Conservation (phyloP, 805 yeast species). For the Candida multigemmis region DNA sequence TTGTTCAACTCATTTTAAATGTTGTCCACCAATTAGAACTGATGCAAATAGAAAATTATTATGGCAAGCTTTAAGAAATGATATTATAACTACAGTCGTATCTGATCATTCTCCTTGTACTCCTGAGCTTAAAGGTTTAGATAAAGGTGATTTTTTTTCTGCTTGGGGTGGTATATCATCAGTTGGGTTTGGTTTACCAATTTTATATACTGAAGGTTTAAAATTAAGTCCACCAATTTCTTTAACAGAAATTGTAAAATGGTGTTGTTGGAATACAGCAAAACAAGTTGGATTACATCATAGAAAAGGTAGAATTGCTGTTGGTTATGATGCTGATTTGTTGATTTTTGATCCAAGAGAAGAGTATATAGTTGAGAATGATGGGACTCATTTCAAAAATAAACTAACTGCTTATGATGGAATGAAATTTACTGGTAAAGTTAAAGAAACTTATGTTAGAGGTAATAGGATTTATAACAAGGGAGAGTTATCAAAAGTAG, state of each 20-base stretch:
- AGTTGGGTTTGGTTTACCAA: conserved; percentile 83
- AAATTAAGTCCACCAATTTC: conserved; percentile 42
- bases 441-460: conserved; percentile 70
- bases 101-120: conserved; percentile 97
- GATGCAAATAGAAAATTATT: conserved; percentile 60
- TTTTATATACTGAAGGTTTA: conserved; percentile 66
- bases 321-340: conserved; percentile 85
- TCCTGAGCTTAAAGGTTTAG: conserved; percentile 76
- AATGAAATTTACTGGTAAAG: conserved; percentile 56
- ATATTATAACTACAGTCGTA: conserved; percentile 73
- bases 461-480: conserved; percentile 61
- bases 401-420: conserved; percentile 86
- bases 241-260: conserved; percentile 55
- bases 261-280: conserved; percentile 84
- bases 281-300: conserved; percentile 71
- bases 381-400: conserved; percentile 65
- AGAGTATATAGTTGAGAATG: conserved; percentile 41
- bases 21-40: conserved; percentile 90
- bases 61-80: conserved; percentile 69
- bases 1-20: conserved; percentile 77
- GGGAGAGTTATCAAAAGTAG: conserved; percentile 43
- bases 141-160: conserved; percentile 75
- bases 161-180: conserved; percentile 98
- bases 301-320: conserved; percentile 60
- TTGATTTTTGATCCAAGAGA: conserved; percentile 66